Percentiles rank a stretch among this genome's conserved stretches.
These are phyloP conservation scores for Flaveria sonorensis DNA, from an alignment of 129 eudicot species.

Conservation along the genomic window DNA sequence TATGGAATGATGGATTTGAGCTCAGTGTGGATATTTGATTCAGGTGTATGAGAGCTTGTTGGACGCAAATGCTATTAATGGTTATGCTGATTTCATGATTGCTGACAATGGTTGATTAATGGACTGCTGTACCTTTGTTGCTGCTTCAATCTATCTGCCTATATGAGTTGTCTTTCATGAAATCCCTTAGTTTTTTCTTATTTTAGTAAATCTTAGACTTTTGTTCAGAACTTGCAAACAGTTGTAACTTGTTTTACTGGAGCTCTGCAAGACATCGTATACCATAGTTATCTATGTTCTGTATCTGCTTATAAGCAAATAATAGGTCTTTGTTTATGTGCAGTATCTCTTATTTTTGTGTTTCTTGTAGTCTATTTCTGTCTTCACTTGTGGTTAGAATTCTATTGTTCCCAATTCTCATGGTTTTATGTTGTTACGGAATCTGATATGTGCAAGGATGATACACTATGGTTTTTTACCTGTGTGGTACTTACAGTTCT, in stretches of 20 bases:
- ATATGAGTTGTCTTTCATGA: conserved; percentile 49
- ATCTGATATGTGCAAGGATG: neutral
- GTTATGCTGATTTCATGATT: conserved; percentile 86
- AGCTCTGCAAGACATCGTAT: conserved; percentile 9
- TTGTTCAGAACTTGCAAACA: conserved; percentile 31
- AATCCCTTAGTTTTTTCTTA: conserved; percentile 35
- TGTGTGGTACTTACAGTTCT: neutral
- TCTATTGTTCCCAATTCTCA: neutral
- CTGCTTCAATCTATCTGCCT: conserved; percentile 78
- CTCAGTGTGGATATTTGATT: conserved; percentile 65
- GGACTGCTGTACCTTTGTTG: conserved; percentile 88
- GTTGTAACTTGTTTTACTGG: conserved; percentile 23
- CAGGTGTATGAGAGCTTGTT: conserved; percentile 97
- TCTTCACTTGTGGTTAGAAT: neutral
- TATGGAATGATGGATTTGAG: conserved; percentile 55
- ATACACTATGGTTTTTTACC: neutral
- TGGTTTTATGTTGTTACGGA: neutral
- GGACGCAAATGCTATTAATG: conserved; percentile 88
- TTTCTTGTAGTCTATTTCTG: neutral
- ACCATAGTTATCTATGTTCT: conserved; percentile 23
- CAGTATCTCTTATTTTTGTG: neutral
- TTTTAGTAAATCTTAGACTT: conserved; percentile 36
- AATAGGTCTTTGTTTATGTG: conserved; percentile 26
- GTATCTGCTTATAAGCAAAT: neutral
- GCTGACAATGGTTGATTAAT: conserved; percentile 79